These are phyloP conservation scores for Trichophyton schoenleinii DNA, from an alignment of 2,329 filamentous ascomycete genomes.

Conservation along the genomic window DNA sequence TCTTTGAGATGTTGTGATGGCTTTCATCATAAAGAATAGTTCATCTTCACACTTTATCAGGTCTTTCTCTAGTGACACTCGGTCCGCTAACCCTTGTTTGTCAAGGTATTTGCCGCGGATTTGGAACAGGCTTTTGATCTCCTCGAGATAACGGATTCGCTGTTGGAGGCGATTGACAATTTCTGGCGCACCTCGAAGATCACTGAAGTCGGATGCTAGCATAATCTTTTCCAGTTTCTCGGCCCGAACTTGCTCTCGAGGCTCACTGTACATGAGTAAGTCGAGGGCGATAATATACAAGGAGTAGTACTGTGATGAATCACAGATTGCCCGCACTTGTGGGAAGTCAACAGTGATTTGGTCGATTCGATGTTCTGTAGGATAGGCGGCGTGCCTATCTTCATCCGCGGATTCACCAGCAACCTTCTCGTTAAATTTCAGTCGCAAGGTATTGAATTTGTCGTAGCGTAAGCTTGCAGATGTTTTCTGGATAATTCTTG, in stretches of 20 bases:
- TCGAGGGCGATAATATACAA: constrained; percentile 98
- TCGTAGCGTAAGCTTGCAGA: constrained; percentile 90
- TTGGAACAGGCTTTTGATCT: constrained; percentile 94
- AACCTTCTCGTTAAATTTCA: constrained; percentile 95
- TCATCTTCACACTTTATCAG: constrained; percentile 86
- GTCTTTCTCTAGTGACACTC: constrained; percentile 77
- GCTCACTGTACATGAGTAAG: constrained; percentile 89
- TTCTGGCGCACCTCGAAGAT: constrained; percentile 81
- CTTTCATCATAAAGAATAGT: constrained; percentile 99
- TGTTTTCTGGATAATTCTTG: constrained; percentile 89
- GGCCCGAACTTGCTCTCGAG: constrained; percentile 88
- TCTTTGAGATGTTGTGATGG: constrained; percentile 89
- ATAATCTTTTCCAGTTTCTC: constrained; percentile 97
- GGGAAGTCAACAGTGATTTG: constrained; percentile 96
- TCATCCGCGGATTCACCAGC: constrained; percentile 40
- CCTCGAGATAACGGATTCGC: constrained; percentile 82
- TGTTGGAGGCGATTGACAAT: constrained; percentile 87
- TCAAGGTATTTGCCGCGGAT: constrained; percentile 80
- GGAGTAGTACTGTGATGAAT: constrained; percentile 93
- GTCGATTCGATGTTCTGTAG: constrained; percentile 65
- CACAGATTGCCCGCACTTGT: constrained; percentile 84
- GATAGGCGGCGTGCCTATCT: constrained; percentile 35
- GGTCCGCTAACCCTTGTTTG: constrained; percentile 80
- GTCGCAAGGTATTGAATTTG: constrained; percentile 91
- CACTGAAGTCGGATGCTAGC: constrained; percentile 95